These are phyloP conservation scores for Trametes sp. DNA, from an alignment of 1,284 basidiomycete genomes.

Conservation along the genomic window DNA sequence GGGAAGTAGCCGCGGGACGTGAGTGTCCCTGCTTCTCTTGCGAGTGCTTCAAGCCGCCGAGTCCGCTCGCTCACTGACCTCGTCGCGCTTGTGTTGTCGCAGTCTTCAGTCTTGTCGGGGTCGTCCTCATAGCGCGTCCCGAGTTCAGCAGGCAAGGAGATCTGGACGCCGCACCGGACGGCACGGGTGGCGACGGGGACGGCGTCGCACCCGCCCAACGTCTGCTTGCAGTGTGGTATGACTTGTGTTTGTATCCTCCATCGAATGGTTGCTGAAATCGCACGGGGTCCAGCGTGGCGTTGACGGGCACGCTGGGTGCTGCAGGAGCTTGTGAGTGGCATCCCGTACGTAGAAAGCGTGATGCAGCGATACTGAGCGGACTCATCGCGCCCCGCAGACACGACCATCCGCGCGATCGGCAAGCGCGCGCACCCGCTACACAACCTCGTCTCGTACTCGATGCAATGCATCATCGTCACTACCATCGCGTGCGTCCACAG, in stretches of 20 bases:
- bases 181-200: too few species aligned
- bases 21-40: too few species aligned
- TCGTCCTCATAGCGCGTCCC: constrained; percentile 58
- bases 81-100: not conserved
- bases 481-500: constrained; percentile 53
- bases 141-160: constrained; percentile 34
- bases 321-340: constrained; percentile 63
- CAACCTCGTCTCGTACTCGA: constrained; percentile 71
- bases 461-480: constrained; percentile 65
- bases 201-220: constrained; percentile 44
- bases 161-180: not conserved
- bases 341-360: not conserved
- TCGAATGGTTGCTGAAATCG: not conserved
- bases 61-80: too few species aligned
- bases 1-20: constrained; percentile 72
- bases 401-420: constrained; percentile 74
- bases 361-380: not conserved
- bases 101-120: constrained; percentile 56
- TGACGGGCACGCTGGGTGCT: constrained; percentile 67
- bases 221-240: constrained; percentile 47
- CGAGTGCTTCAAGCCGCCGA: too few species aligned
- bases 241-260: not conserved
- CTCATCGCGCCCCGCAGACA: constrained; percentile 50
- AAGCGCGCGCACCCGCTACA: constrained; percentile 79
- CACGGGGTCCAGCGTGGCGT: constrained; percentile 49